Evolutionary conservation across 768 basidiomycete species (phyloP).

Genomic region (Goffeauzyma gilvescens): DNA sequence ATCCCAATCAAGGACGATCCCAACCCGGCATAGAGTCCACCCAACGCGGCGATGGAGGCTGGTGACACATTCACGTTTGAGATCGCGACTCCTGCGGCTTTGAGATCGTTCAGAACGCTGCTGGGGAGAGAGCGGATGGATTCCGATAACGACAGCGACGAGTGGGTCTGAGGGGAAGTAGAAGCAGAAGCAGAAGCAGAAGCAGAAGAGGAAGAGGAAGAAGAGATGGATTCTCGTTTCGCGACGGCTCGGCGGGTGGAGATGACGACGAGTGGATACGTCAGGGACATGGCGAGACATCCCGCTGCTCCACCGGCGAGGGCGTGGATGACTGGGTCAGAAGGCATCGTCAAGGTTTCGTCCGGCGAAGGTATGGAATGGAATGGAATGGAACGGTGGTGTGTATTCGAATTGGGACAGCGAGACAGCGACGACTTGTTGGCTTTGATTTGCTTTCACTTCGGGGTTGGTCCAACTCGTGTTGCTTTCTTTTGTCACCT

Average conservation of each 20-base stretch:
- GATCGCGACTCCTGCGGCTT: neutral
- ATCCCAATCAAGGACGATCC: conserved; percentile 59
- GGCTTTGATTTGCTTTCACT: no score
- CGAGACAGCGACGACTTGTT: no score
- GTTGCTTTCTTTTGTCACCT: no score
- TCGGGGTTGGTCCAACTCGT: no score
- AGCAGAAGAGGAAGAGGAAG: no score
- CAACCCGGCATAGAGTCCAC: conserved; percentile 76
- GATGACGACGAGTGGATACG: conserved; percentile 64
- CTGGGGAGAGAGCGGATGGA: neutral
- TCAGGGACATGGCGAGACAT: conserved; percentile 55
- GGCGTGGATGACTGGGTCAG: conserved; percentile 66
- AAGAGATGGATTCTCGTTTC: conserved; percentile 56
- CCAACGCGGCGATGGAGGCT: conserved; percentile 74
- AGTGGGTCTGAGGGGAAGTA: no score
- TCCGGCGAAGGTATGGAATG: no score
- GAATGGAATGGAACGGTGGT: no score
- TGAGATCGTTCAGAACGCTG: neutral
- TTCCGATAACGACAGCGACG: conserved; percentile 39
- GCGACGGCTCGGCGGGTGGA: conserved; percentile 87
- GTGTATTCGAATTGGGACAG: no score
- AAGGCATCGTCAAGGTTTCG: no score
- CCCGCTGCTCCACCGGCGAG: conserved; percentile 79
- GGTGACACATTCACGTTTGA: conserved; percentile 47
- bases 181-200: no score